Evolutionary conservation across 164 flowering plant genomes (phyloP).

Genomic region (Brasenia schreberi): DNA sequence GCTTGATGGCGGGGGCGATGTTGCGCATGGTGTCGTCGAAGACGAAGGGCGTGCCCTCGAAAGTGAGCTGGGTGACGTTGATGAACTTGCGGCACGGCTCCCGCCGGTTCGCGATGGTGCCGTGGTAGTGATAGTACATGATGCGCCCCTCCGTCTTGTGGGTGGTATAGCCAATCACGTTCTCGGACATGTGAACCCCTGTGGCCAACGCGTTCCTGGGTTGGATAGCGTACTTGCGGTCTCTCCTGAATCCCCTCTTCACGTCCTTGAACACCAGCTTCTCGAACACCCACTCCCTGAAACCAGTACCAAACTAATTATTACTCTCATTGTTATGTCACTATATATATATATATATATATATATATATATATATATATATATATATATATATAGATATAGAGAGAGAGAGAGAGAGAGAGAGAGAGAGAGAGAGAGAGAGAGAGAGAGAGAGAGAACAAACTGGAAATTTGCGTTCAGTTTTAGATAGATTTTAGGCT

Average conservation of each 20-base stretch:
- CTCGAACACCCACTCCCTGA: conserved; percentile 95
- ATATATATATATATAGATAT: no score
- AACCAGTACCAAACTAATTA: not conserved
- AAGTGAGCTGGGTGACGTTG: conserved; percentile 23
- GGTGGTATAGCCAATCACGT: conserved; percentile 42
- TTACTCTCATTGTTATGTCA: no score
- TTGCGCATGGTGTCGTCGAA: conserved; percentile 42
- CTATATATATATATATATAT: no score
- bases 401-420: no score
- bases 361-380: no score
- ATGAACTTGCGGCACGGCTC: conserved; percentile 57
- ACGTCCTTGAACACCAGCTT: conserved; percentile 74
- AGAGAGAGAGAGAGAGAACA: no score
- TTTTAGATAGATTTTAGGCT: no score
- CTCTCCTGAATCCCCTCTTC: conserved; percentile 63
- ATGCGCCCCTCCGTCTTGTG: conserved; percentile 52
- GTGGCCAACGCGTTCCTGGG: conserved; percentile 64
- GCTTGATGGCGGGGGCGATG: conserved; percentile 31
- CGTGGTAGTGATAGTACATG: conserved; percentile 86
- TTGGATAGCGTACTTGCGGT: conserved; percentile 82
- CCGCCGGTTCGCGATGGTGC: conserved; percentile 47
- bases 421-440: no score
- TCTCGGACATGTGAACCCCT: conserved; percentile 88
- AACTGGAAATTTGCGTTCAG: no score
- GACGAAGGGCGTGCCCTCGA: conserved; percentile 37